Evolutionary conservation across 75 land plant species (phyloP).

Genomic region (Cupressus sempervirens): DNA sequence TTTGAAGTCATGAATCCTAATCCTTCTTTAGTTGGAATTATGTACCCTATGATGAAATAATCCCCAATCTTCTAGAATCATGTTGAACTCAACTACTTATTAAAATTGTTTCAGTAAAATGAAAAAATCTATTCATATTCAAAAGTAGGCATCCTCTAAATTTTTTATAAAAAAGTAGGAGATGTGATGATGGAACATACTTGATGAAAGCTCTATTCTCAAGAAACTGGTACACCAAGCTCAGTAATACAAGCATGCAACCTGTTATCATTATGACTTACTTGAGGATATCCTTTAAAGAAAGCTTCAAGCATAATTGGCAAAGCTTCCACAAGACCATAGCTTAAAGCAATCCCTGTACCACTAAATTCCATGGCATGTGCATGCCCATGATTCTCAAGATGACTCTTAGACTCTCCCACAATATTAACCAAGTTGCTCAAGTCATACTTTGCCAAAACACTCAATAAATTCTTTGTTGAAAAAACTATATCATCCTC

Average conservation of each 20-base stretch:
- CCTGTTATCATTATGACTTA: slow-evolving; percentile 25
- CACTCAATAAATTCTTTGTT: slow-evolving; percentile 16
- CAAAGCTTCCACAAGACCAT: slow-evolving; percentile 23
- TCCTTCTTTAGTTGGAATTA: not conserved
- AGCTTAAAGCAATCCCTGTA: slow-evolving; percentile 25
- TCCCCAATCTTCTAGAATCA: not conserved
- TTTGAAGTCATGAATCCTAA: not conserved
- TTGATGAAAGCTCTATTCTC: slow-evolving; percentile 24
- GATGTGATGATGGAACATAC: not conserved
- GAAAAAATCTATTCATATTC: not conserved
- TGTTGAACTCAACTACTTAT: not conserved
- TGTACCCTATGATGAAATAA: not conserved
- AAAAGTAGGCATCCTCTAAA: not conserved
- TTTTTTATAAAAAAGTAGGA: not conserved
- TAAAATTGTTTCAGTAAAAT: not conserved
- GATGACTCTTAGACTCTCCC: slow-evolving; percentile 19
- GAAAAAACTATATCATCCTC: slow-evolving; percentile 27
- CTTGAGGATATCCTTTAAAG: slow-evolving; percentile 16
- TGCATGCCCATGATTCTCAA: slow-evolving; percentile 11
- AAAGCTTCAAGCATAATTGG: slow-evolving; percentile 17
- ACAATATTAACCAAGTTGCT: slow-evolving; percentile 16
- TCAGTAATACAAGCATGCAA: slow-evolving; percentile 27
- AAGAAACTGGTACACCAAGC: slow-evolving; percentile 26
- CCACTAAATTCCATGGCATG: slow-evolving; percentile 29
- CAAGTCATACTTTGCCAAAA: slow-evolving; percentile 25